Evolutionary conservation across 2,329 filamentous ascomycete genomes (phyloP), one percentile per base, ranked within the genome.

Genomic region (Cyphellophora attinorum): DNA sequence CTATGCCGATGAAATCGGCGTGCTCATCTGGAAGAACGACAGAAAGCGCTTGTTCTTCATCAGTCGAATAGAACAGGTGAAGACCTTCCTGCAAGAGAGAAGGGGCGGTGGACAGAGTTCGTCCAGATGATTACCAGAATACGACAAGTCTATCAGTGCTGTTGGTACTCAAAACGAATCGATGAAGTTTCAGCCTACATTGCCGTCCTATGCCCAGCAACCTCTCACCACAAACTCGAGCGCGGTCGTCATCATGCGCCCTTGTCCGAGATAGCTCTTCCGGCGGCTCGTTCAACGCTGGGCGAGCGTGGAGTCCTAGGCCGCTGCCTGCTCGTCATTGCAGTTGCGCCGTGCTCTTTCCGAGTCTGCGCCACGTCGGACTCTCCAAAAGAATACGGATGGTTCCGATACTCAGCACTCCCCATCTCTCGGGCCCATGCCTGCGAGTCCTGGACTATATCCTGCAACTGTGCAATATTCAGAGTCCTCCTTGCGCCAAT

Each of bases 1-100:
- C 27, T 79, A 95, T 59, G 89, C 91, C 0, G 81, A 89, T 48
- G 85, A 93, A 54, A 78, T 95, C 42, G 91, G 91, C 11, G 88
- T 98, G 18, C 57, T 95, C 52, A 74, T 83, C 3, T 96, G 89
- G 85, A 80, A 79, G 53, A 91, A 79, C 48, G 82, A 93, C 52
- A 65, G 67, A 35, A 80, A 78, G 55, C 74, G 79, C 42, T 80
- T 83, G 67, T 94, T 98, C 60, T 98, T 98, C 56, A 86, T 93
- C 5, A 93, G 76, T 39, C 81, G 86, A 53, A 76, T 91, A 51
- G 88, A 96, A 57, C 88, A 94, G 63, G 79, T 98, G 42, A 72
- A 78, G 39, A 77, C 80, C 41, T 96, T 83, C 56, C 21, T 25
- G 8, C n/a, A 8, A n/a, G 21, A 25, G 21, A 25, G 21, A 25